phyloP scores from a whole-genome alignment of 495 filamentous ascomycete genomes.

The Symbiotaphrina buchneri region DNA sequence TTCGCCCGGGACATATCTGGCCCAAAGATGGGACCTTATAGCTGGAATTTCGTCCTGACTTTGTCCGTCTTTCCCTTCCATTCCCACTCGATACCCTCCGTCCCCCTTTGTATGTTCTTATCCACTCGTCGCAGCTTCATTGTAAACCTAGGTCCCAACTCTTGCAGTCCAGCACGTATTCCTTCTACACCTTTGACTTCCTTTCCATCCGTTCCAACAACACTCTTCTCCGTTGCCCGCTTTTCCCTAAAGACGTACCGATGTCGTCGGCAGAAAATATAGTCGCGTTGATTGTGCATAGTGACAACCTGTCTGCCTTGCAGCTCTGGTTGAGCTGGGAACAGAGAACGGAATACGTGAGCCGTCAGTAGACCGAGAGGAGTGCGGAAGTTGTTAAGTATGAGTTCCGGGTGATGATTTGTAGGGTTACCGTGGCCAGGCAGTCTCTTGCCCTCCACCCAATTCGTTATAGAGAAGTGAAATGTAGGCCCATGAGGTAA shows the following conservation, averaged over 20 bases:
- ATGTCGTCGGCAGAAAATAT: constrained; percentile 79
- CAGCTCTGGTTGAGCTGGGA: constrained; percentile 64
- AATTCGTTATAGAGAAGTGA: constrained; percentile 67
- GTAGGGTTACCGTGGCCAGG: constrained; percentile 79
- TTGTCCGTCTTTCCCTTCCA: constrained; percentile 94
- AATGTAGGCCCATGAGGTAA: constrained; percentile 72
- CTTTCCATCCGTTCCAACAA: constrained; percentile 72
- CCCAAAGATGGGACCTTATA: no score
- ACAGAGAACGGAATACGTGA: constrained; percentile 60
- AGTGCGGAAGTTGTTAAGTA: constrained; percentile 89
- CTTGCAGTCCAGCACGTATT: constrained; percentile 66
- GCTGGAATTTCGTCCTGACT: constrained; percentile 72
- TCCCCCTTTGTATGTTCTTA: constrained; percentile 60
- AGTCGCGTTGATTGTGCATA: constrained; percentile 88
- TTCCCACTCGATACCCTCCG: constrained; percentile 59
- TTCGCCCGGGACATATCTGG: no score
- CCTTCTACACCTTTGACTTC: constrained; percentile 60
- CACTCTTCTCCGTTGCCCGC: constrained; percentile 60
- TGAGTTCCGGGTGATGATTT: constrained; percentile 75
- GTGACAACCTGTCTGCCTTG: constrained; percentile 74
- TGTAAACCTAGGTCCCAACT: constrained; percentile 67
- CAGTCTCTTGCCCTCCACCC: constrained; percentile 61
- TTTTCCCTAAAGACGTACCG: constrained; percentile 86
- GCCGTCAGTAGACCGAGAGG: constrained; percentile 80
- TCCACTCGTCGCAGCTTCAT: constrained; percentile 80